Base-by-base conservation (phyloP, 352 stramenopile species). In the Aphanomyces cochlioides region DNA sequence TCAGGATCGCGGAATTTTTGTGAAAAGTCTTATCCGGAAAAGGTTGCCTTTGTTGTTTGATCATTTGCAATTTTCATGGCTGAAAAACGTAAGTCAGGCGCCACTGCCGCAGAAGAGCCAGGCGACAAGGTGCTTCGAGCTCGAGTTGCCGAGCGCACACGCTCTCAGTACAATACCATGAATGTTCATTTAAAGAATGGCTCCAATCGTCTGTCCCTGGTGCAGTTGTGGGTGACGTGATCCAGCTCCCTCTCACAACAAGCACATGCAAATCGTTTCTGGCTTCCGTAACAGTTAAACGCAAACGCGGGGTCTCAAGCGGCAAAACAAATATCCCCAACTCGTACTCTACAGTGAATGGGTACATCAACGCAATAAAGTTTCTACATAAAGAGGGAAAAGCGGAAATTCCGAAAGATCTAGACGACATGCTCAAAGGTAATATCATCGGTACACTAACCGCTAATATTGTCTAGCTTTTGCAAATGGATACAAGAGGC, bases 361-460 rank as follows among this genome's bases (percentile, higher is more conserved):
- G 50, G 50, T 58, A 58, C 50, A 58, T 38, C n/a, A 58, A 34
- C n/a, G 50, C n/a, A 10, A 58, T 58, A 10, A 58, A 58, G 50
- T 58, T 58, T 58, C 50, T 58, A 1, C 7, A 58, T 34, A 21
- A n/a, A 10, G 50, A 58, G 37, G 7, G 50, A 58, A 58, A 58
- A 34, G 28, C 2, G 28, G 50, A 58, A 38, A 34, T 19, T 19
- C 37, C 50, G 1, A 19, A 21, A 13, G 50, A 58, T n/a, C 37
- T 58, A 19, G 50, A 58, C 8, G 28, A 13, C 8, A 58, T 34
- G 8, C n/a, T 58, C 0, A 19, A 10, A 19, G n/a, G 50, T 58
- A 3, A 3, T 34, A 21, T 10, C 37, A 58, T 53, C 13, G 1
- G 13, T 53, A 53, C 45, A 53, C 1, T 53, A 34, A 38, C 2